Base-by-base conservation (phyloP, 2,329 filamentous ascomycete genomes). In the Rhinocladiella similis region DNA sequence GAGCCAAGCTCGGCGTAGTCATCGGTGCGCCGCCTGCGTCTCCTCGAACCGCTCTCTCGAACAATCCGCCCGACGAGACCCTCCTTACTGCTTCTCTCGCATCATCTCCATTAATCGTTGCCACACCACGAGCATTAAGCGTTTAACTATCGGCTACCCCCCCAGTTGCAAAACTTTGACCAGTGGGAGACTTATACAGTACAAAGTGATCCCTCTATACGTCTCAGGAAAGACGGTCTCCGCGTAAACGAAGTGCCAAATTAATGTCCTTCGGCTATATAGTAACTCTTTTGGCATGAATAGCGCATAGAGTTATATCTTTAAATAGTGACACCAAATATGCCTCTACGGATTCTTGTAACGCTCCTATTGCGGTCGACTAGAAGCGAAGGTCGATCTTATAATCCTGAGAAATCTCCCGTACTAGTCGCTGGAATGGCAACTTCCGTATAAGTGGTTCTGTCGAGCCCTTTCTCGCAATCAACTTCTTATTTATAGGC, bases 231-330 rank as follows among this genome's bases (percentile, higher is more conserved):
- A n/a, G n/a, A n/a, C n/a, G n/a, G n/a, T n/a, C n/a, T n/a, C n/a
- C n/a, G n/a, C n/a, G n/a, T n/a, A n/a, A n/a, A n/a, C n/a, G n/a
- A n/a, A n/a, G n/a, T n/a, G n/a, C n/a, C n/a, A n/a, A n/a, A n/a
- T n/a, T n/a, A n/a, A n/a, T n/a, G n/a, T n/a, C n/a, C n/a, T n/a
- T n/a, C n/a, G n/a, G n/a, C n/a, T n/a, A n/a, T n/a, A 97, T 97
- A 71, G 92, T 97, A 72, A 97, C 93, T 80, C 93, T 91, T 86
- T 97, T 97, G 78, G 93, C 92, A 80, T 97, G 93, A 76, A 97
- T 96, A 72, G 93, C 92, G 80, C 92, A 97, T 50, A 96, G 81
- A 83, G 97, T 97, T 79, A 92, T 96, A 75, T 97, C 93, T 79
- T 97, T 91, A 70, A 97, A 97, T 63, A 97, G 87, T 39, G 91